A percentile compares a stretch with the other conserved stretches of the same genome.
Conservation (phyloP, 129 eudicot species). For the Dittrichia graveolens region DNA sequence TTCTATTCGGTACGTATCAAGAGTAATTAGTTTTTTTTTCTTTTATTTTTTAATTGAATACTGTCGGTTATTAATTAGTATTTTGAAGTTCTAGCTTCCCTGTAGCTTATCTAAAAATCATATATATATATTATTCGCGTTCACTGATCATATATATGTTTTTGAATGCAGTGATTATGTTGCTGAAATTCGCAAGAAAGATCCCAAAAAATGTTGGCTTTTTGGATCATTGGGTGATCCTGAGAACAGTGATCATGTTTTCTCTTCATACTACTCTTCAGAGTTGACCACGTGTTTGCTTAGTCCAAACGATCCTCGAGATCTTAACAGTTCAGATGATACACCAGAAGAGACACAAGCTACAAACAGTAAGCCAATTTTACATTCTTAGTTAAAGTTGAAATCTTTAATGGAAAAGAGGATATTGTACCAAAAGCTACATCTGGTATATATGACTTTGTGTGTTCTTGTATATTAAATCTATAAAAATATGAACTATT, state of each 20-base stretch:
- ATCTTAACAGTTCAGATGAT: conserved; percentile 18
- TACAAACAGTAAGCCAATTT: conserved; percentile 19
- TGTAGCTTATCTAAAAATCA: neutral
- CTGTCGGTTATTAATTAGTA: neutral
- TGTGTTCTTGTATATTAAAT: conserved; percentile 7
- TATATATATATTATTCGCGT: no score
- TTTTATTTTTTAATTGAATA: neutral
- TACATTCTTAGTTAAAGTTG: conserved; percentile 4
- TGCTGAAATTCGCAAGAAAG: conserved; percentile 38
- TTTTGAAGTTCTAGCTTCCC: conserved; percentile 13
- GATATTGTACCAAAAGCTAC: conserved; percentile 10
- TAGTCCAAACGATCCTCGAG: conserved; percentile 8
- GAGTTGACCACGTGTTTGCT: conserved; percentile 12
- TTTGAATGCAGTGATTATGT: conserved; percentile 41
- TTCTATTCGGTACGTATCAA: conserved; percentile 37
- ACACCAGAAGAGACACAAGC: conserved; percentile 28
- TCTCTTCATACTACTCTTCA: conserved; percentile 22
- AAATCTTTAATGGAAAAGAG: conserved; percentile 4
- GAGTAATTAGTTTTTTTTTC: neutral
- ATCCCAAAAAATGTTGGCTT: conserved; percentile 42
- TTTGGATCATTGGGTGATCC: conserved; percentile 37
- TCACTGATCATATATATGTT: conserved; percentile 4
- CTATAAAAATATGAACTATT: neutral
- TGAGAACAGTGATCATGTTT: conserved; percentile 6
- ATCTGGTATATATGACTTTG: conserved; percentile 24